Conservation (phyloP, 768 basidiomycete species). For the Leccinum fibrillosum region DNA sequence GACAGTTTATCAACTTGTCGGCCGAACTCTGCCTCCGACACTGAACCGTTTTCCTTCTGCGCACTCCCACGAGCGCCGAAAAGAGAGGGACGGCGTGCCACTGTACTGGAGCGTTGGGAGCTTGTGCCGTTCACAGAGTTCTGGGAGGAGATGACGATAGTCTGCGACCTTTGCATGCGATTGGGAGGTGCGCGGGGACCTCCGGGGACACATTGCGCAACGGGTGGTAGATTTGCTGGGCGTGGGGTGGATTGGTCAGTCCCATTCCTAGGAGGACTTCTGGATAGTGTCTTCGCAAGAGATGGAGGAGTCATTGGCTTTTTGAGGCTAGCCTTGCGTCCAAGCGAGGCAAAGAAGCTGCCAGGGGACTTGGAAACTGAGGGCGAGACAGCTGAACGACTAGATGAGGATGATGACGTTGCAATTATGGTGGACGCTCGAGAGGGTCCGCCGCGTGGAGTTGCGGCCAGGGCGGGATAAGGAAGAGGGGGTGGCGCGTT, state of each 20-base stretch:
- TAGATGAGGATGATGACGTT: conserved; percentile 45
- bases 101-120: conserved; percentile 31
- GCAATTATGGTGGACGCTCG: conserved; percentile 33
- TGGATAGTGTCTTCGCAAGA: conserved; percentile 36
- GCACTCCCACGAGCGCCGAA: conserved; percentile 21
- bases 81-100: conserved; percentile 29
- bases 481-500: conserved; percentile 61
- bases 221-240: conserved; percentile 26
- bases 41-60: conserved; percentile 1
- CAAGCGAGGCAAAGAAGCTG: conserved; percentile 72
- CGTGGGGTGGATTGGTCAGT: conserved; percentile 29
- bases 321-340: conserved; percentile 63
- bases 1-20: conserved; percentile 69
- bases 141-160: conserved; percentile 47
- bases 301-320: conserved; percentile 29
- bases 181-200: conserved; percentile 70
- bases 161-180: conserved; percentile 65
- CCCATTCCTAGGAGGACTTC: conserved; percentile 31
- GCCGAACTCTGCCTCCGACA: conserved; percentile 47
- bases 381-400: conserved; percentile 44
- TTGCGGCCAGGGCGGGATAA: conserved; percentile 64
- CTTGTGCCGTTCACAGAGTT: conserved; percentile 12
- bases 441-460: conserved; percentile 24
- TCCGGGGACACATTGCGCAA: conserved; percentile 59
- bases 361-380: conserved; percentile 43